These are phyloP conservation scores for Mycena floridula DNA, from an alignment of 768 basidiomycete genomes.

Conservation along the genomic window DNA sequence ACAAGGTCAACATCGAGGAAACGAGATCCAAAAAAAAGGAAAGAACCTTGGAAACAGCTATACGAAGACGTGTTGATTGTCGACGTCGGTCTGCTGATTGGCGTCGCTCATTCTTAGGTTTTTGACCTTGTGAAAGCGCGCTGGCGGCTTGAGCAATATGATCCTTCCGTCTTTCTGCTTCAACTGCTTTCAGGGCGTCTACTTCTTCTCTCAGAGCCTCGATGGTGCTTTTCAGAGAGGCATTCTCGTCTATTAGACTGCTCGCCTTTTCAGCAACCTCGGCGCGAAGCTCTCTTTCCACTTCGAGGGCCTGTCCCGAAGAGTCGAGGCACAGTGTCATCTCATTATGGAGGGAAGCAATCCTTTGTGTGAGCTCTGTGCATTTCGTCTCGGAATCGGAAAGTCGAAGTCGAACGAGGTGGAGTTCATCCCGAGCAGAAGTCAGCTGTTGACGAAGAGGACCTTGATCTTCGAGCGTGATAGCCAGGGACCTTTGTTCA, in stretches of 20 bases:
- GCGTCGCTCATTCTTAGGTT: constrained; percentile 4
- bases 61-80: too few relatives aligned
- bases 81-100: background rate
- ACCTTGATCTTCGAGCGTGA: constrained; percentile 13
- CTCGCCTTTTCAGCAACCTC: constrained; percentile 15
- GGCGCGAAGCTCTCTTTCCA: constrained; percentile 17
- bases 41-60: too few relatives aligned
- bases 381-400: constrained; percentile 12
- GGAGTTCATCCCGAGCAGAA: constrained; percentile 17
- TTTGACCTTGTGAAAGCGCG: constrained; percentile 7
- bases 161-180: too few relatives aligned
- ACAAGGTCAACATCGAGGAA: too few relatives aligned
- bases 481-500: constrained; percentile 3
- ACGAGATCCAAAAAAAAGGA: too few relatives aligned
- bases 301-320: constrained; percentile 16
- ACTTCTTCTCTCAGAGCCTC: background rate
- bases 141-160: too few relatives aligned
- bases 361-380: constrained; percentile 10
- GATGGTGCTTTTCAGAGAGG: constrained; percentile 8
- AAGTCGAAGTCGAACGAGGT: constrained; percentile 12
- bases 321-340: constrained; percentile 18
- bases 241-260: constrained; percentile 12
- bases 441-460: constrained; percentile 15
- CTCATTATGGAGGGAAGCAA: constrained; percentile 13
- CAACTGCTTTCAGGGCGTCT: background rate